Evolutionary conservation across 805 yeast species (phyloP), one percentile per base, ranked within the genome.

Genomic region (Wickerhamomyces bisporus): DNA sequence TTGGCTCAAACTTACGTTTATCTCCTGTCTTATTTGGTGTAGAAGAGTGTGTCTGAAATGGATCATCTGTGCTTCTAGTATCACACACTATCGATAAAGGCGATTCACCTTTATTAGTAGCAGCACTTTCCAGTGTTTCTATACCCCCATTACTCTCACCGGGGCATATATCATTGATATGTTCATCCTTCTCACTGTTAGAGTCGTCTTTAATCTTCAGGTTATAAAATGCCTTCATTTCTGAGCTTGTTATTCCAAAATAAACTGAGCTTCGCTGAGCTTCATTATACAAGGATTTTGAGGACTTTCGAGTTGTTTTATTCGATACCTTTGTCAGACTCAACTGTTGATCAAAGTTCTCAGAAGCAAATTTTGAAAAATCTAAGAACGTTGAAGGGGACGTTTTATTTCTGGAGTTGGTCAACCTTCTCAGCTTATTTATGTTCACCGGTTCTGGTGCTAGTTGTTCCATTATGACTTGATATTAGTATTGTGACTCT

Each of bases 231-330:
- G 26, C 27, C 30, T 32, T 42, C 52, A 50, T 52, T 14, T 44
- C 45, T 9, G 34, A 10, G 2, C 32, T 18, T 3, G 41, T 38
- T 2, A 52, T 39, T 12, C 57, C 55, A 34, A 52, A 40, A 21
- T 43, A 34, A 3, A 50, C 7, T 9, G 55, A 45, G 10, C 15
- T 40, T 19, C 41, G 34, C 26, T 50, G 48, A 3, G 43, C 54
- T 11, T 45, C 49, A 26, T 49, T 44, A 32, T 43, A 50, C 2
- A 52, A 21, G 17, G 26, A 21, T 18, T 47, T 50, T 4, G 55
- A 10, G 6, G 30, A 27, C 24, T 12, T 32, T 24, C 27, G 15
- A 9, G 11, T 16, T 21, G 6, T 11, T 11, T 12, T n/a, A 12
- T 11, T 27, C 12, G 16, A 14, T 19, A 31, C 19, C 10, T 17